Conservation (phyloP, 768 basidiomycete species). For the Leccinum incarnatum region DNA sequence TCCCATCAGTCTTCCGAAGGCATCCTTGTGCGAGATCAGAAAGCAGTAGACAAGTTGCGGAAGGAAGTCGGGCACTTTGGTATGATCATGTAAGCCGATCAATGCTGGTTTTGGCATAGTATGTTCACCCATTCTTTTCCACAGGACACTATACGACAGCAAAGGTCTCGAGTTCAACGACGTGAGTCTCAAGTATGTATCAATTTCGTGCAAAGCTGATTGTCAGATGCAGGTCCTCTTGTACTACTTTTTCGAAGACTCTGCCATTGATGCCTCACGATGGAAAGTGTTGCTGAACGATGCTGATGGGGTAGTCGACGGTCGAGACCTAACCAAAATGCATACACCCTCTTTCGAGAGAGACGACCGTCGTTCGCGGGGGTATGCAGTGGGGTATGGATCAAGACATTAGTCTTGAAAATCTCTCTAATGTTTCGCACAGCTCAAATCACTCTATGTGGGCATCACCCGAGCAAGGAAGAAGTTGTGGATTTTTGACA, state of each 20-base stretch:
- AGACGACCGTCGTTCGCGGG: slow-evolving; percentile 53
- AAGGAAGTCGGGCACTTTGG: slow-evolving; percentile 57
- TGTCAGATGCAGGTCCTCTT: too few relatives aligned
- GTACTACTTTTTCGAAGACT: too few relatives aligned
- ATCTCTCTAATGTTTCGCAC: neutral
- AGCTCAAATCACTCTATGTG: slow-evolving; percentile 71
- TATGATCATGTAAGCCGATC: slow-evolving; percentile 48
- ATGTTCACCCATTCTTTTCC: too few relatives aligned
- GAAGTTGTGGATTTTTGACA: slow-evolving; percentile 71
- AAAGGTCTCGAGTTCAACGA: too few relatives aligned
- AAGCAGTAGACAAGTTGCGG: slow-evolving; percentile 45
- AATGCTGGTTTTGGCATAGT: neutral
- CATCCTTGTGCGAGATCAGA: slow-evolving; percentile 65
- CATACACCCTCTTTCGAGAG: too few relatives aligned
- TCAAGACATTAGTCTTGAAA: neutral
- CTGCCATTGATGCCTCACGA: too few relatives aligned
- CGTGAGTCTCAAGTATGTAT: too few relatives aligned
- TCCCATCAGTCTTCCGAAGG: slow-evolving; percentile 36
- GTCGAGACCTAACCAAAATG: too few relatives aligned
- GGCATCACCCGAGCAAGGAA: slow-evolving; percentile 68
- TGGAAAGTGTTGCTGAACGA: too few relatives aligned
- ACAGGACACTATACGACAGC: too few relatives aligned
- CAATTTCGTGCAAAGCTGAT: too few relatives aligned
- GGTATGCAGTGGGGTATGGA: slow-evolving; percentile 55
- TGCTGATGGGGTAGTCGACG: too few relatives aligned